Evolutionary conservation across 2,329 filamentous ascomycete species (phyloP).

Genomic region (Aureobasidium vineae): DNA sequence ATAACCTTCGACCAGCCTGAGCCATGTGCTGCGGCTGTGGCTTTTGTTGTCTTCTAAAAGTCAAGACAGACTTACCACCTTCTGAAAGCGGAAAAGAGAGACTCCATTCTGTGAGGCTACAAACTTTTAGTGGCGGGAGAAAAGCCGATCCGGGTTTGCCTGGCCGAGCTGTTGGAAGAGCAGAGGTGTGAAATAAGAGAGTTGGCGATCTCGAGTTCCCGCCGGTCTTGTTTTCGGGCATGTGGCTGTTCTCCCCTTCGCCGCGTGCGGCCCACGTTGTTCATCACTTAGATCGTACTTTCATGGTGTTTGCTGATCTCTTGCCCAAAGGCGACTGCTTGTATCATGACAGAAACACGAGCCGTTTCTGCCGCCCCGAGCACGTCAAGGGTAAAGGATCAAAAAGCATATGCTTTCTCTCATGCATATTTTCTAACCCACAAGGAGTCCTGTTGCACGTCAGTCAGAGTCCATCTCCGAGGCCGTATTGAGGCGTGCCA

Average conservation of each 20-base stretch:
- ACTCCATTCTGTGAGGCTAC: not conserved
- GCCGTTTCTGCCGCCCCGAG: conserved; percentile 5
- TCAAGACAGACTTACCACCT: conserved; percentile 1
- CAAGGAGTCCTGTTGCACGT: not conserved
- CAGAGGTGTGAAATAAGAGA: not conserved
- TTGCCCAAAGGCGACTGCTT: conserved; percentile 4
- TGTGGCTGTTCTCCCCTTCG: conserved; percentile 15
- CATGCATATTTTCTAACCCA: not conserved
- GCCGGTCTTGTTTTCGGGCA: conserved; percentile 19
- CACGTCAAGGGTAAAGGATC: conserved; percentile 9
- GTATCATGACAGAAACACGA: conserved; percentile 17
- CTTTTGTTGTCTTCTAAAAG: conserved; percentile 1
- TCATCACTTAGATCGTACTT: conserved; percentile 1
- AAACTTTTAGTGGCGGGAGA: conserved; percentile 14
- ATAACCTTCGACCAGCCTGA: conserved; percentile 1
- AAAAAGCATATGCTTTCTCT: conserved; percentile 21
- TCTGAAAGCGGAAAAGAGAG: not conserved
- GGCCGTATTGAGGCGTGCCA: conserved; percentile 1
- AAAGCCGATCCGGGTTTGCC: conserved; percentile 3
- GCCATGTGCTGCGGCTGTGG: conserved; percentile 22
- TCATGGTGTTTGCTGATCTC: conserved; percentile 15
- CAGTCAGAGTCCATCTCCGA: not conserved
- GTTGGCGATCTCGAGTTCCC: conserved; percentile 8
- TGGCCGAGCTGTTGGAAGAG: not conserved
- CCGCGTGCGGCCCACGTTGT: conserved; percentile 25